A percentile compares a stretch with the other conserved stretches of the same genome.
Conservation (phyloP, 495 filamentous ascomycete species). For the Hypomontagnella submonticulosa region DNA sequence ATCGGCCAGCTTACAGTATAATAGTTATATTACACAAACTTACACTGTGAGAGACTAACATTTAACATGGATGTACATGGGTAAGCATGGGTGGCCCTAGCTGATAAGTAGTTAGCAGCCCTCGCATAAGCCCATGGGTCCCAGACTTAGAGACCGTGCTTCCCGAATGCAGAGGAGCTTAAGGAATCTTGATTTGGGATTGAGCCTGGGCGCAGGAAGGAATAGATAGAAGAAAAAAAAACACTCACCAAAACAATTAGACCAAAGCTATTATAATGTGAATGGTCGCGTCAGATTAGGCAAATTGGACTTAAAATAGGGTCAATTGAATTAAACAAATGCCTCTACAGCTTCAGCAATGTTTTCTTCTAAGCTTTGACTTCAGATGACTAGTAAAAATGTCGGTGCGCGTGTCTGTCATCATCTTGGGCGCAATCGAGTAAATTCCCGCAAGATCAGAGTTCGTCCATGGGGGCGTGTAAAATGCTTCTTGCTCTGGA, state of each 20-base stretch:
- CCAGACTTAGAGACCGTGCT: conserved; percentile 32
- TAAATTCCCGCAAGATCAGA: conserved; percentile 46
- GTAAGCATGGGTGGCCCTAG: conserved; percentile 33
- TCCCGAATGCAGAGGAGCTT: conserved; percentile 42
- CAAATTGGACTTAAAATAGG: conserved; percentile 7
- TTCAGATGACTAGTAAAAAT: conserved; percentile 19
- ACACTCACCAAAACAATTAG: conserved; percentile 29
- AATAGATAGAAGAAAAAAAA: conserved; percentile 23
- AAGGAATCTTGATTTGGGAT: conserved; percentile 45
- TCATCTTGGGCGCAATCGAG: conserved; percentile 40
- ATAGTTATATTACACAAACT: conserved; percentile 10
- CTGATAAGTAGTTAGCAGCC: conserved; percentile 38
- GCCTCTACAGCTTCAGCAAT: conserved; percentile 32
- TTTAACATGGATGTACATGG: conserved; percentile 11
- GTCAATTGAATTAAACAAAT: conserved; percentile 39
- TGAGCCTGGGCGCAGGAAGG: conserved; percentile 14
- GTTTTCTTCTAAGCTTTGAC: conserved; percentile 33
- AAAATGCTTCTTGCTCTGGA: conserved; percentile 28
- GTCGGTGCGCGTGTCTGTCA: conserved; percentile 39
- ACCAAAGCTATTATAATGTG: conserved; percentile 33
- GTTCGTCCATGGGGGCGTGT: conserved; percentile 36
- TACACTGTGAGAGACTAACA: conserved; percentile 35
- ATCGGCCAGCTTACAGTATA: neutral
- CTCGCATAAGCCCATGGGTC: conserved; percentile 41
- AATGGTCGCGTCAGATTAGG: conserved; percentile 17